Evolutionary conservation across 2,329 filamentous ascomycete species (phyloP), one percentile per base, ranked within the genome.

Genomic region (Talaromyces albobiverticillius): DNA sequence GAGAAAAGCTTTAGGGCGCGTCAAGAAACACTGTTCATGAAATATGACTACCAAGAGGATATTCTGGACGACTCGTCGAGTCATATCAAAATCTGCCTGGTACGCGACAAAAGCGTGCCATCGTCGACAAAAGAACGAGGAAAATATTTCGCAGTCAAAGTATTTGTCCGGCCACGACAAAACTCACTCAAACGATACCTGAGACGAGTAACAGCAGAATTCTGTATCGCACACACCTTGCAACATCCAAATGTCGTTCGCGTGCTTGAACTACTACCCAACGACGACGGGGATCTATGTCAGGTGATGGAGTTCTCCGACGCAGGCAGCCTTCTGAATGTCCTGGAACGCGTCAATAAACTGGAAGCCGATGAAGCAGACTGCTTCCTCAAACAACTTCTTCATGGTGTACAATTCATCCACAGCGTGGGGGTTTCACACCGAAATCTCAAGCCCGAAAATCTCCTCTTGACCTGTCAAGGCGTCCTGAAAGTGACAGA

Each of bases 361-460:
- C 82, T 95, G n/a, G 88, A 94, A 67, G 76, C 81, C 55, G 25
- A 16, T 14, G 90, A 95, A 70, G 90, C 90, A 56, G 90, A 95
- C 68, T 95, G 90, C 72, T 90, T 91, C 70, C 92, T 95, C 76
- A 91, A 94, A 73, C 91, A 70, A 51, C 59, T 70, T 22, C 54
- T 70, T 22, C 60, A 63, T 2, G 68, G 62, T 0, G 46, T 69
- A 4, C 48, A 56, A 1, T 69, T 95, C 66, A 90, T 97, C 29
- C 93, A 96, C 67, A 81, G 84, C 2, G 79, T 90, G 25, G 88
- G 87, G 42, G 91, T 96, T 64, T 92, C 96, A 0, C 93, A 97
- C 70, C 88, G 93, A 46, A 92, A 96, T 65, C 82, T 97, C 62
- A 96, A 96, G 67, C 91, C 93, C 0, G 92, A 96, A 64, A 96